phyloP scores from a whole-genome alignment of 2,329 filamentous ascomycete species.

The Fusarium sp. region DNA sequence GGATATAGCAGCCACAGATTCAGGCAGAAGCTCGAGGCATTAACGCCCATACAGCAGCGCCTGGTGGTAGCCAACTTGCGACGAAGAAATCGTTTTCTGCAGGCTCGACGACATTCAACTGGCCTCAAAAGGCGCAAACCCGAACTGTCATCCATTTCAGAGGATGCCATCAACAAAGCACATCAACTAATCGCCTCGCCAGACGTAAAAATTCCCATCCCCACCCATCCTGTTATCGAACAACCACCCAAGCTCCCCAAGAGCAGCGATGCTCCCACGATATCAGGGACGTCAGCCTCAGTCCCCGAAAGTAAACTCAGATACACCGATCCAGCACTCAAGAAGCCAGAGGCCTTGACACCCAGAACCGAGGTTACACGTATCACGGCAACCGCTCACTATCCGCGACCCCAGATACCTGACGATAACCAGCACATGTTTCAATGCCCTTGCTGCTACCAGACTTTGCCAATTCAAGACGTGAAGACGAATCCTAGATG shows the following conservation, averaged over 20 bases:
- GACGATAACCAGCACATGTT: neutral
- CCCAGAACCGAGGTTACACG: neutral
- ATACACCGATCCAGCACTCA: neutral
- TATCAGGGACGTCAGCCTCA: neutral
- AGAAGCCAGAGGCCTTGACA: neutral
- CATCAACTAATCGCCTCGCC: neutral
- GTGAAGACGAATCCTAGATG: neutral
- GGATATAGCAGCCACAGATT: neutral
- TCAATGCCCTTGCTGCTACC: neutral
- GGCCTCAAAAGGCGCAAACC: neutral
- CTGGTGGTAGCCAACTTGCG: neutral
- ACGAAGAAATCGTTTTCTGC: neutral
- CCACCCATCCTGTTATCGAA: neutral
- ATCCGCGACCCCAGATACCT: neutral
- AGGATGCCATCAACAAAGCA: neutral
- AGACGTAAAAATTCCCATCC: neutral
- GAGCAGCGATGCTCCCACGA: neutral
- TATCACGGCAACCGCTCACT: neutral
- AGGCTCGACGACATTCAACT: neutral
- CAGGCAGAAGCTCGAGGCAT: neutral
- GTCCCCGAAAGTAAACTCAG: neutral
- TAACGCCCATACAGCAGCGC: neutral
- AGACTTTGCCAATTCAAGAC: neutral
- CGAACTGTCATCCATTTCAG: fast-evolving
- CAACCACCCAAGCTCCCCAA: neutral